Evolutionary conservation across 192 early-diverging fungal species (phyloP).

Genomic region (Linnemannia zychae): DNA sequence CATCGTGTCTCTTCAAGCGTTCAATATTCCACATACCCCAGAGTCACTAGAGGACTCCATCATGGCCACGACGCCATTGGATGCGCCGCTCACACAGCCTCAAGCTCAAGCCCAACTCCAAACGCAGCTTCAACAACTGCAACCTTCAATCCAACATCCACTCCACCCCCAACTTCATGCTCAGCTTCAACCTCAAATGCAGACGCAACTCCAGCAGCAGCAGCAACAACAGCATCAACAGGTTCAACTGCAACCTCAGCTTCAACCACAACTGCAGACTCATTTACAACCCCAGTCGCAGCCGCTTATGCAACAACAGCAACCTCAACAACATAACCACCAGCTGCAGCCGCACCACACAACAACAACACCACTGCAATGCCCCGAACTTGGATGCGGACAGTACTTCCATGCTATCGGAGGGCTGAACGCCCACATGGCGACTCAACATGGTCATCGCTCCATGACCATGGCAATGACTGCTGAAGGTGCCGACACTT

Average conservation of each 20-base stretch:
- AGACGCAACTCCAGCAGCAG: neutral
- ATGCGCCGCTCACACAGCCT: conserved; percentile 9
- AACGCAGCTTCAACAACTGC: conserved; percentile 1
- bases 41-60: conserved; percentile 20
- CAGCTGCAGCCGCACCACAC: conserved; percentile 13
- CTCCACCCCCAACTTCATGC: neutral
- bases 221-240: neutral
- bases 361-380: conserved; percentile 23
- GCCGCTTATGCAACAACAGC: neutral
- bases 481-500: conserved; percentile 21
- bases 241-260: neutral
- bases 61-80: conserved; percentile 20
- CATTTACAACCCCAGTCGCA: conserved; percentile 21
- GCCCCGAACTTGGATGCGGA: conserved; percentile 50
- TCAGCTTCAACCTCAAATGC: neutral
- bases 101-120: conserved; percentile 1
- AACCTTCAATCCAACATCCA: neutral
- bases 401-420: conserved; percentile 27
- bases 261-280: neutral
- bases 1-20: conserved; percentile 29
- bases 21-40: conserved; percentile 51
- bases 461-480: conserved; percentile 51
- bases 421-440: conserved; percentile 45
- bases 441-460: conserved; percentile 45
- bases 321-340: neutral